Evolutionary conservation across 2,329 filamentous ascomycete genomes (phyloP).

Genomic region (Stachybotrys chlorohalonatus): DNA sequence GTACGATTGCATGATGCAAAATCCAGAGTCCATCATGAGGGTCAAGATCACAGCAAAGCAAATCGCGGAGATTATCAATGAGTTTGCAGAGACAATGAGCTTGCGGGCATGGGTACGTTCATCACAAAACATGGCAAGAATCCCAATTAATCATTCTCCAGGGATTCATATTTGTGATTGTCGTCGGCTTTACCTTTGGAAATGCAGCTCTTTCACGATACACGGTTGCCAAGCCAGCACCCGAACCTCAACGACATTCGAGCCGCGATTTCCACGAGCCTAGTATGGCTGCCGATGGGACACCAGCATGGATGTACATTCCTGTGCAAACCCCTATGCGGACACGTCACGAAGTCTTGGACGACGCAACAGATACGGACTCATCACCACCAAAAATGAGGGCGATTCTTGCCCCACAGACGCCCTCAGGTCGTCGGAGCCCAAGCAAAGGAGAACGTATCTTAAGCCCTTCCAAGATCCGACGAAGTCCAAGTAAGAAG

Average conservation of each 20-base stretch:
- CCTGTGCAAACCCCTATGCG: slow-evolving; percentile 39
- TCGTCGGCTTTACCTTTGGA: slow-evolving; percentile 38
- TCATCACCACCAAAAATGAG: slow-evolving; percentile 34
- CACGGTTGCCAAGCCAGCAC: not conserved
- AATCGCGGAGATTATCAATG: slow-evolving; percentile 87
- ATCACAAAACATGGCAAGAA: not conserved
- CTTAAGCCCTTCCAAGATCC: slow-evolving; percentile 37
- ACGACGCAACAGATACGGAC: slow-evolving; percentile 43
- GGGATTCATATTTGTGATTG: slow-evolving; percentile 42
- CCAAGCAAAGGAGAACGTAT: slow-evolving; percentile 41
- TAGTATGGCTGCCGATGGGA: slow-evolving; percentile 17
- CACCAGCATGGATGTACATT: slow-evolving; percentile 39
- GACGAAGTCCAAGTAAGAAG: slow-evolving; percentile 27
- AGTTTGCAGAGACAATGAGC: slow-evolving; percentile 83
- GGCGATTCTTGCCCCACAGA: slow-evolving; percentile 32
- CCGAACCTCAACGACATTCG: not conserved
- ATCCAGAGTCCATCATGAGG: slow-evolving; percentile 67
- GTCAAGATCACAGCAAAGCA: slow-evolving; percentile 78
- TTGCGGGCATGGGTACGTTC: slow-evolving; percentile 59
- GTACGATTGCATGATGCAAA: slow-evolving; percentile 80
- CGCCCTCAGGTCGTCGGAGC: slow-evolving; percentile 36
- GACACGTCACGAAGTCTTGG: slow-evolving; percentile 31
- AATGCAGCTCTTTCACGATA: slow-evolving; percentile 17
- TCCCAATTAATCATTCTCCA: slow-evolving; percentile 15
- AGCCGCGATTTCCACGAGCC: not conserved